Conservation (phyloP, 2,329 filamentous ascomycete species). For the Basipetospora chlamydospora region DNA sequence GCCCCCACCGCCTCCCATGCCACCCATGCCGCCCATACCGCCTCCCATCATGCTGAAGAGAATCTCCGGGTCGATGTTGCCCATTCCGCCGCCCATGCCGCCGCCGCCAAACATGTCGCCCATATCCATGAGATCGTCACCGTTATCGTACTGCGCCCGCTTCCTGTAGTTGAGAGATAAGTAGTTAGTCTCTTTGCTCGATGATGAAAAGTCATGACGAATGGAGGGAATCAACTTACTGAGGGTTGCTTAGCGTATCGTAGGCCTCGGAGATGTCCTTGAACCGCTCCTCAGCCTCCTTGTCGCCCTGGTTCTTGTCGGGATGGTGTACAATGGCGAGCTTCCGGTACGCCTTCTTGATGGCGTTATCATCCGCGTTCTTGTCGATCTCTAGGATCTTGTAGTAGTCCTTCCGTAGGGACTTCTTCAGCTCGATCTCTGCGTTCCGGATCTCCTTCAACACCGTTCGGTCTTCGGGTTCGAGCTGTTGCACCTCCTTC, state of each 20-base stretch:
- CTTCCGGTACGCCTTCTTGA: slow-evolving; percentile 96
- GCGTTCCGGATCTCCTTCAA: slow-evolving; percentile 76
- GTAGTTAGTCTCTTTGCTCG: slow-evolving; percentile 1
- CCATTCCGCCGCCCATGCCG: slow-evolving; percentile 46
- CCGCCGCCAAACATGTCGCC: slow-evolving; percentile 67
- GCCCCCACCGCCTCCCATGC: slow-evolving; percentile 27
- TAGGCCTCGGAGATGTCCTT: slow-evolving; percentile 98
- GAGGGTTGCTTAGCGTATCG: slow-evolving; percentile 83
- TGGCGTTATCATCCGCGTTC: slow-evolving; percentile 66
- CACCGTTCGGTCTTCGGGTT: slow-evolving; percentile 68
- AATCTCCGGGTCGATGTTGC: slow-evolving; percentile 61
- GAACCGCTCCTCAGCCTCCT: slow-evolving; percentile 76
- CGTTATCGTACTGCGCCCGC: slow-evolving; percentile 78
- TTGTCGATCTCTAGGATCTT: slow-evolving; percentile 87
- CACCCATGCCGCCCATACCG: slow-evolving; percentile 33
- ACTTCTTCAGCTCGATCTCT: slow-evolving; percentile 95
- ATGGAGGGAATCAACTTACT: slow-evolving; percentile 45
- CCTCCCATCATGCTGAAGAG: slow-evolving; percentile 75
- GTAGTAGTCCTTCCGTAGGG: slow-evolving; percentile 95
- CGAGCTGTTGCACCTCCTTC: slow-evolving; percentile 71
- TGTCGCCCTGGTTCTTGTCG: slow-evolving; percentile 89
- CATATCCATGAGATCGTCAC: slow-evolving; percentile 79
- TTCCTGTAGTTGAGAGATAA: slow-evolving; percentile 40
- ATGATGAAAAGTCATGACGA: background rate
- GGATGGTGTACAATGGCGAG: slow-evolving; percentile 89